phyloP scores from a whole-genome alignment of 768 basidiomycete species.

The Phanerodontia chrysosporium region DNA sequence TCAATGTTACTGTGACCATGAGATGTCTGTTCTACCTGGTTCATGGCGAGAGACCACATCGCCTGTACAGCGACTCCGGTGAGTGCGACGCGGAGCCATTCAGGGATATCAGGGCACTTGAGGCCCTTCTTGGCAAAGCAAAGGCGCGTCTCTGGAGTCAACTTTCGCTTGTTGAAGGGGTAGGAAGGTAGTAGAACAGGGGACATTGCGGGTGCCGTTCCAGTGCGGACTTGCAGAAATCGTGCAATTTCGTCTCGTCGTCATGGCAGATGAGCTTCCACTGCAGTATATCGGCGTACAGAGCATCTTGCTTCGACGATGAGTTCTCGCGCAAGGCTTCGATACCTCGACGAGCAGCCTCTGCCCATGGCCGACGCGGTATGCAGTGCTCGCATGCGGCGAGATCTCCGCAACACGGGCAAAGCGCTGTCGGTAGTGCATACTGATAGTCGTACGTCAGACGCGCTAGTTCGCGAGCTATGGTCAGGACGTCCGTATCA shows the following conservation, averaged over 20 bases:
- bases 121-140: conserved; percentile 1
- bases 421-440: neutral
- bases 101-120: neutral
- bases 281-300: conserved; percentile 1
- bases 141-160: neutral
- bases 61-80: neutral
- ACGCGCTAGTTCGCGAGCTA: neutral
- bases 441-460: neutral
- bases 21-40: no score
- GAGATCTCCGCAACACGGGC: neutral
- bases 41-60: no score
- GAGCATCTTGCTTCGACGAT: neutral
- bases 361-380: neutral
- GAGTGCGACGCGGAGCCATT: neutral
- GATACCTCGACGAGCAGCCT: neutral
- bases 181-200: neutral
- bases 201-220: neutral
- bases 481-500: neutral
- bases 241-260: neutral
- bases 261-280: neutral
- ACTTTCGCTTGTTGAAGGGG: neutral
- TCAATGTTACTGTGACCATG: no score
- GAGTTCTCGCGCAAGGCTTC: neutral
- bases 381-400: neutral
- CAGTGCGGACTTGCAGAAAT: neutral